Conservation (phyloP, 306 rosid species). For the Styphnolobium japonicum region DNA sequence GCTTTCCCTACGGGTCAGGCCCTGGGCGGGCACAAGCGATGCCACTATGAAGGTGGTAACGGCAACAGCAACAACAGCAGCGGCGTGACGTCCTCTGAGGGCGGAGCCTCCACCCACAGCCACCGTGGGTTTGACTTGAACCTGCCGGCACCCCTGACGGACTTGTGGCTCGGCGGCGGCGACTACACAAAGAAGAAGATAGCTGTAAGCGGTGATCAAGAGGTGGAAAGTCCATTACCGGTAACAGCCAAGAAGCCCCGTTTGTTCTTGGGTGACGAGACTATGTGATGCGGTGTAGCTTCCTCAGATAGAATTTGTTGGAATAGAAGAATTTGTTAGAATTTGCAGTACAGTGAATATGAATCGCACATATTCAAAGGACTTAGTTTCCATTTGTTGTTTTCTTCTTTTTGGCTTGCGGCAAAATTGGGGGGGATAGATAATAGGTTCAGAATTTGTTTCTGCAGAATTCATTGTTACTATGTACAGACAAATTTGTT, state of each 20-base stretch:
- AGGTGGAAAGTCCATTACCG: conserved; percentile 69
- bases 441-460: not conserved
- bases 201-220: conserved; percentile 42
- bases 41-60: conserved; percentile 67
- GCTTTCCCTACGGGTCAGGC: conserved; percentile 72
- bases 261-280: conserved; percentile 3
- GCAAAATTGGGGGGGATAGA: not conserved
- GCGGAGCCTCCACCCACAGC: conserved; percentile 39
- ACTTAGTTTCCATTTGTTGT: not conserved
- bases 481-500: conserved; percentile 39
- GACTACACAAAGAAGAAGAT: not conserved
- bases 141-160: conserved; percentile 54
- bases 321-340: not conserved
- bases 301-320: not conserved
- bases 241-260: conserved; percentile 33
- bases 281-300: not conserved
- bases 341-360: not conserved
- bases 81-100: conserved; percentile 37
- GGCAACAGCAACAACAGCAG: not conserved
- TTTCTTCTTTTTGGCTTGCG: not conserved
- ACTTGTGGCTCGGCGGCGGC: conserved; percentile 24
- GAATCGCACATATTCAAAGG: not conserved
- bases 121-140: conserved; percentile 56
- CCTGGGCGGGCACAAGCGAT: conserved; percentile 72
- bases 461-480: not conserved